Evolutionary conservation across 2,329 filamentous ascomycete genomes (phyloP), one percentile per base, ranked within the genome.

Genomic region (Coleophoma cylindrospora): DNA sequence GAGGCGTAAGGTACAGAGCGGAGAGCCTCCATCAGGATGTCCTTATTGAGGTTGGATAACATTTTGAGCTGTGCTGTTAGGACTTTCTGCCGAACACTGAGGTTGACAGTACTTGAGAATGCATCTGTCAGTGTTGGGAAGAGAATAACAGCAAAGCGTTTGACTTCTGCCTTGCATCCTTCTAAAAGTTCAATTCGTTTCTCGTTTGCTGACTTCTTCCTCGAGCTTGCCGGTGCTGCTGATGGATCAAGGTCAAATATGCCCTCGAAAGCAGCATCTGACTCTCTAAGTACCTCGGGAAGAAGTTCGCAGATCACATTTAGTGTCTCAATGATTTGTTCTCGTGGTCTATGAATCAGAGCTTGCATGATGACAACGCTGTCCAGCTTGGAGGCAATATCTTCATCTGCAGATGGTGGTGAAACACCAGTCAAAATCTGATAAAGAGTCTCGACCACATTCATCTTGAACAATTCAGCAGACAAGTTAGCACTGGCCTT

Each of bases 311-410:
- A 96, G 56, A 99, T 91, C 56, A 99, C 91, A 65, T 97, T 97
- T 55, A 99, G 79, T 1, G 95, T 96, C 73, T 99, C 94, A 59
- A 92, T 94, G 15, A 99, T 89, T 69, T 99, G 94, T 59, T 99
- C 95, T 50, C 91, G 85, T 7, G 94, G 94, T 38, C 92, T 85
- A 64, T 97, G 94, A 47, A 99, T 96, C 55, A 99, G 77, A 36
- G 95, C 91, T 71, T 99, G 94, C 95, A 99, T 99, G 62, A 99
- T 94, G 43, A 99, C 82, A 49, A 97, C 92, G 64, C 91, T 96
- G 68, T 97, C 92, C 56, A 97, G 86, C 70, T 95, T 96, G 36
- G 82, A 86, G 32, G 84, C 87, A 50, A 90, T 81, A 65, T 92
- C 85, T 34, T 91, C 84, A 1, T 79, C 84, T 34, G 86, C 88